These are phyloP conservation scores for Tubosaeta sp. DNA, from an alignment of 768 basidiomycete genomes.

Conservation along the genomic window DNA sequence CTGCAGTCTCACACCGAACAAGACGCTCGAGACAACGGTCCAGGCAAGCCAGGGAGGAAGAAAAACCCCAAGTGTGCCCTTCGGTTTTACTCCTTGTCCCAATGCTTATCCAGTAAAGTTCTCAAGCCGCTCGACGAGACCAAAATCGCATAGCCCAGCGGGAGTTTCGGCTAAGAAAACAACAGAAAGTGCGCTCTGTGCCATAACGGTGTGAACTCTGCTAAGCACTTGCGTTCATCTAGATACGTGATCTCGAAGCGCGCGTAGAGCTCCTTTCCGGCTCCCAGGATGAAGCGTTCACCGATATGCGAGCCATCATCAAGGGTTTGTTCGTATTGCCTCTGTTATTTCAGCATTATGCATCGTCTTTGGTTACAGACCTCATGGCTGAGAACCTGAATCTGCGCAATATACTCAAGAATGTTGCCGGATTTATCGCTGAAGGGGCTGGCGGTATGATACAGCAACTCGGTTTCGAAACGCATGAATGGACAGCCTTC, in stretches of 20 bases:
- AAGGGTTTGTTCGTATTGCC: conserved; percentile 46
- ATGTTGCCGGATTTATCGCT: conserved; percentile 76
- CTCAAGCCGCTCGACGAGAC: conserved; percentile 82
- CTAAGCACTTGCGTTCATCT: conserved; percentile 7
- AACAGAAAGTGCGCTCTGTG: conserved; percentile 59
- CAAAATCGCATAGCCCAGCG: conserved; percentile 92
- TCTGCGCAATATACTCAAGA: conserved; percentile 73
- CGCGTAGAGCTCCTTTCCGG: conserved; percentile 93
- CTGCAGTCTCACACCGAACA: conserved; percentile 44
- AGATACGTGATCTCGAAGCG: conserved; percentile 96
- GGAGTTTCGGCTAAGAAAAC: conserved; percentile 89
- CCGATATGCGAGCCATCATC: conserved; percentile 77
- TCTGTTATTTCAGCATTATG: background rate
- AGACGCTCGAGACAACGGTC: conserved; percentile 18
- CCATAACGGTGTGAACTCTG: background rate
- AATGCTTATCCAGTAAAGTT: conserved; percentile 43
- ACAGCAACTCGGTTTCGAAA: conserved; percentile 74
- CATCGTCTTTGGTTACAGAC: conserved; percentile 40
- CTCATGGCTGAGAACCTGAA: conserved; percentile 88
- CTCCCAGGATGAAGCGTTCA: conserved; percentile 83
- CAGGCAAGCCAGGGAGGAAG: conserved; percentile 62
- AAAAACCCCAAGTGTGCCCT: conserved; percentile 79
- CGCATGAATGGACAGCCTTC: conserved; percentile 73
- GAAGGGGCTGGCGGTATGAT: conserved; percentile 80
- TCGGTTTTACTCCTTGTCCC: conserved; percentile 7